phyloP scores from a whole-genome alignment of 2,329 filamentous ascomycete genomes.

The Fusarium hainanense region DNA sequence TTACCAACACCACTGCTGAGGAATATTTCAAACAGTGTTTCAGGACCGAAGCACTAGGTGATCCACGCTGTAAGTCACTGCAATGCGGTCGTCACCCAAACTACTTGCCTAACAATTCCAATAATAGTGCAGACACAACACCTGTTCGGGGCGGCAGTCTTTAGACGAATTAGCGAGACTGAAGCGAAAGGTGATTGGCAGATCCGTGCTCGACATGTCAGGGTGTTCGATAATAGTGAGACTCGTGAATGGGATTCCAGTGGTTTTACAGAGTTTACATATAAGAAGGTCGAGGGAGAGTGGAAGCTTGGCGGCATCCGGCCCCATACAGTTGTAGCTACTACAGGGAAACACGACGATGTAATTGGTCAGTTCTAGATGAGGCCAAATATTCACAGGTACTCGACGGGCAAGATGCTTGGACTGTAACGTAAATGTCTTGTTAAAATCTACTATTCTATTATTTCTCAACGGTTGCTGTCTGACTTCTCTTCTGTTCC shows the following conservation, averaged over 20 bases:
- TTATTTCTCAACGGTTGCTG: background rate
- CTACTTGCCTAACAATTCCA: background rate
- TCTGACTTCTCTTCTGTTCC: background rate
- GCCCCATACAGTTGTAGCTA: background rate
- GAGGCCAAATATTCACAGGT: too few species aligned
- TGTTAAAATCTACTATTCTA: accelerated
- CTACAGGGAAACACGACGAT: accelerated
- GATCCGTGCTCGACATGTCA: background rate
- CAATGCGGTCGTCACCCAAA: accelerated
- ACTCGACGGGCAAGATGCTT: too few species aligned
- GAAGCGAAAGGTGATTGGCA: background rate
- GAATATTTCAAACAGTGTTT: background rate
- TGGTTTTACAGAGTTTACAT: background rate
- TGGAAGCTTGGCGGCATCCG: background rate
- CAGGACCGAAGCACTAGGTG: background rate
- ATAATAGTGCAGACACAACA: background rate
- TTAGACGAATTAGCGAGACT: background rate
- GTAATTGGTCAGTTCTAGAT: background rate
- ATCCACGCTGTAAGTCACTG: background rate
- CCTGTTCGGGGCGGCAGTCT: background rate
- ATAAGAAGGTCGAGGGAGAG: background rate
- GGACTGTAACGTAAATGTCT: too few species aligned
- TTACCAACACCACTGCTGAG: background rate
- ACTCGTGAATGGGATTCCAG: background rate
- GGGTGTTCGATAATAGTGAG: accelerated